phyloP scores from a whole-genome alignment of 179 eudicot genomes.

The Gypsophila paniculata region DNA sequence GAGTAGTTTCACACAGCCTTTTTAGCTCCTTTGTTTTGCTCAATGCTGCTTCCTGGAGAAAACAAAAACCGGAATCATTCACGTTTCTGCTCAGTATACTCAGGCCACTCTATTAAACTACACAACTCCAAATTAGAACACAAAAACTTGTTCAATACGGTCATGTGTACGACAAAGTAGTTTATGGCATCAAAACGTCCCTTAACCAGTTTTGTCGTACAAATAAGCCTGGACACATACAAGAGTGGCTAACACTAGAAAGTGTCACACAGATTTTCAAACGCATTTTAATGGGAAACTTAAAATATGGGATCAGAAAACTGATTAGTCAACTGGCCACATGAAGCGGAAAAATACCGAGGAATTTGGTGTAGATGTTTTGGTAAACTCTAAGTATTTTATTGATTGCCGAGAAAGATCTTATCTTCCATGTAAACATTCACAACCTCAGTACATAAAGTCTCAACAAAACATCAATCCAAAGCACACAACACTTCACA shows the following conservation, averaged over 20 bases:
- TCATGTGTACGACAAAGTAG: too few relatives aligned
- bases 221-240: too few relatives aligned
- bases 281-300: neutral
- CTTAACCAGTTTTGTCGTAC: too few relatives aligned
- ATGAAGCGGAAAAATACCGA: neutral
- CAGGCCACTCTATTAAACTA: neutral
- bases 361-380: too few relatives aligned
- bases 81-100: slow-evolving; percentile 1
- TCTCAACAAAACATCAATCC: neutral
- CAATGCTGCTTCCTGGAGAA: slow-evolving; percentile 76
- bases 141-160: too few relatives aligned
- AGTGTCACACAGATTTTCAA: neutral
- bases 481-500: too few relatives aligned
- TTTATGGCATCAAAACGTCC: too few relatives aligned
- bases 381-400: too few relatives aligned
- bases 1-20: slow-evolving; percentile 81
- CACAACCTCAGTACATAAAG: too few relatives aligned
- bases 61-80: slow-evolving; percentile 17
- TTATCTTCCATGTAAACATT: too few relatives aligned
- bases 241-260: too few relatives aligned
- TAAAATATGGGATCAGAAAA: neutral
- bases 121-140: neutral
- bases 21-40: slow-evolving; percentile 77
- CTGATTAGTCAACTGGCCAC: neutral
- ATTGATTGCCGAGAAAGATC: neutral